A percentile compares a stretch with the other conserved stretches of the same genome.
phyloP scores from a whole-genome alignment of 805 yeast species.

The Ogataea ganodermae region DNA sequence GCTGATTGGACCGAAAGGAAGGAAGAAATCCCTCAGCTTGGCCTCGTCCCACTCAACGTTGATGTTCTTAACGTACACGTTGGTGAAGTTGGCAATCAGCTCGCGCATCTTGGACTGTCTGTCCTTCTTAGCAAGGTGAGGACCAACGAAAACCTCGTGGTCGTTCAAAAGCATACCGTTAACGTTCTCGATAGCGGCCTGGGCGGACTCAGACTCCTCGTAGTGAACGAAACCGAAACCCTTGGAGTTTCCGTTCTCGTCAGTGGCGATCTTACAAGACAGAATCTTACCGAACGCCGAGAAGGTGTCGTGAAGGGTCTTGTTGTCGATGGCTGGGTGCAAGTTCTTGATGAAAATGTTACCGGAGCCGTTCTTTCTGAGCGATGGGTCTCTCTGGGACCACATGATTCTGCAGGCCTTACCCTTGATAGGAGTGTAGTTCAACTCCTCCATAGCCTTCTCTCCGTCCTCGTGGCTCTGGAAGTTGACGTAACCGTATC shows the following conservation, averaged over 20 bases:
- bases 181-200: constrained; percentile 92
- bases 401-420: constrained; percentile 99
- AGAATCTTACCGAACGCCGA: constrained; percentile 93
- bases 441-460: constrained; percentile 91
- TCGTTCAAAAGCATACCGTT: constrained; percentile 98
- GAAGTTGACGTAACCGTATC: constrained; percentile 98
- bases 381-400: constrained; percentile 98
- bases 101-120: constrained; percentile 92
- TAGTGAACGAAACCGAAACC: constrained; percentile 98
- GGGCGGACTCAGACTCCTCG: constrained; percentile 89
- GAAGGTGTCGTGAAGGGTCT: constrained; percentile 97
- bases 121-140: constrained; percentile 88
- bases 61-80: constrained; percentile 92
- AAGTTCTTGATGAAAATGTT: constrained; percentile 97
- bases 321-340: constrained; percentile 98
- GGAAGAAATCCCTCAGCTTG: constrained; percentile 72
- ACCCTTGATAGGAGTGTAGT: constrained; percentile 92
- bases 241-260: constrained; percentile 85
- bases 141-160: constrained; percentile 93
- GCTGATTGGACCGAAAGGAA: constrained; percentile 75
- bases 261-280: constrained; percentile 97
- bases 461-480: constrained; percentile 87
- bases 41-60: constrained; percentile 67
- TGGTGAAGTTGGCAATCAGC: constrained; percentile 90
- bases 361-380: constrained; percentile 93